Percentiles rank a stretch among this genome's conserved stretches.
Evolutionary conservation across 768 basidiomycete genomes (phyloP).

Genomic region (Suillus subaureus): DNA sequence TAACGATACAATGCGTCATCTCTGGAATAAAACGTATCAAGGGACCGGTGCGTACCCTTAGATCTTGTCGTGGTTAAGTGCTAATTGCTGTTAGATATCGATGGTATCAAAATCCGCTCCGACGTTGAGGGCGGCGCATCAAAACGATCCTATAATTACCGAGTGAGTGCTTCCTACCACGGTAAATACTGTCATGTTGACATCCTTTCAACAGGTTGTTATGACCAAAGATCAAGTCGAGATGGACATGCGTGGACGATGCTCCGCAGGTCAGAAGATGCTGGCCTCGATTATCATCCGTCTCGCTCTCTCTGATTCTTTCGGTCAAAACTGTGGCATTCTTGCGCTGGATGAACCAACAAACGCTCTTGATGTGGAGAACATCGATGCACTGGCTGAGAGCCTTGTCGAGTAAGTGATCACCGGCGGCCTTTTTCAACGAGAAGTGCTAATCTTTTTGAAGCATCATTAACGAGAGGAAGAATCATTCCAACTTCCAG

Average conservation of each 20-base stretch:
- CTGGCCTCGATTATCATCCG: conserved; percentile 97
- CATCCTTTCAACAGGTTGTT: conserved; percentile 66
- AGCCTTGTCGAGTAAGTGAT: conserved; percentile 85
- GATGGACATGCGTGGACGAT: conserved; percentile 99
- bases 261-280: conserved; percentile 99
- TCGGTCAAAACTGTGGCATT: conserved; percentile 97
- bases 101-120: conserved; percentile 93
- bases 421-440: conserved; percentile 2
- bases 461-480: conserved; percentile 94
- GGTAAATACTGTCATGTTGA: conserved; percentile 18
- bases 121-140: conserved; percentile 91
- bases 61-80: conserved; percentile 10
- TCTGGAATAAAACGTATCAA: conserved; percentile 99
- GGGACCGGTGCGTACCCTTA: conserved; percentile 73
- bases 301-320: conserved; percentile 94
- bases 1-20: conserved; percentile 94
- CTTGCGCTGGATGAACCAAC: conserved; percentile 98
- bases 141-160: conserved; percentile 95
- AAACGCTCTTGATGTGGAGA: conserved; percentile 94
- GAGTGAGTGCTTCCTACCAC: conserved; percentile 51
- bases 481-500: conserved; percentile 90
- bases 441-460: conserved; percentile 6
- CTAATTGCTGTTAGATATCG: conserved; percentile 73
- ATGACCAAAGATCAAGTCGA: conserved; percentile 99
- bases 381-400: conserved; percentile 90